A percentile compares a stretch with the other conserved stretches of the same genome.
Conservation (phyloP, 306 rosid species). For the Cicer pinnatifidum region DNA sequence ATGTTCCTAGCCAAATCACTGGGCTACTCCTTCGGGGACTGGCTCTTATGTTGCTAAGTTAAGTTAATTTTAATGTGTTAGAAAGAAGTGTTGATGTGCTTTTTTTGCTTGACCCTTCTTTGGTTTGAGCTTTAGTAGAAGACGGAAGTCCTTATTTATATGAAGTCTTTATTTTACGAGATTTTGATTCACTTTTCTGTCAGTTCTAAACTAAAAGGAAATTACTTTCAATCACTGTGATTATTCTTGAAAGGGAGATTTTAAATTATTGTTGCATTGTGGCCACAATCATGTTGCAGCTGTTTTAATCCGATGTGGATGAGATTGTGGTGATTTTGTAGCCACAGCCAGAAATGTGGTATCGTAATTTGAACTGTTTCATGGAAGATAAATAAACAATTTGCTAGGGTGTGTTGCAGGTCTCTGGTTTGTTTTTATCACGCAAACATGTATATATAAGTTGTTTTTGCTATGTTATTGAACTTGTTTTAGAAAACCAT, state of each 20-base stretch:
- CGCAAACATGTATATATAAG: not conserved
- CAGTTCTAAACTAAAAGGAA: slow-evolving; percentile 7
- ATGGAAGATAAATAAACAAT: slow-evolving; percentile 2
- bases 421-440: not conserved
- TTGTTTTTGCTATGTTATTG: slow-evolving; percentile 15
- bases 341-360: not conserved
- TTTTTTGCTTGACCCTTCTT: slow-evolving; percentile 10
- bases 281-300: not conserved
- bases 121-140: not conserved
- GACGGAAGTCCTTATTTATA: slow-evolving; percentile 2
- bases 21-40: too few species aligned
- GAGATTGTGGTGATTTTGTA: not conserved
- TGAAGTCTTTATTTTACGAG: slow-evolving; percentile 1
- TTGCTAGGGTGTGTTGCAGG: not conserved
- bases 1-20: too few species aligned
- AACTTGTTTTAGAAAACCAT: slow-evolving; percentile 14
- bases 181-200: slow-evolving; percentile 4
- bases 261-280: slow-evolving; percentile 2
- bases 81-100: not conserved
- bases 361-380: not conserved
- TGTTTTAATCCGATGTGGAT: not conserved
- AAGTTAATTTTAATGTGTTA: not conserved
- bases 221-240: not conserved
- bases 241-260: not conserved
- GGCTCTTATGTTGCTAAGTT: not conserved